Evolutionary conservation across 768 basidiomycete genomes (phyloP), one percentile per base, ranked within the genome.

Genomic region (Boletus rubroflammeus): DNA sequence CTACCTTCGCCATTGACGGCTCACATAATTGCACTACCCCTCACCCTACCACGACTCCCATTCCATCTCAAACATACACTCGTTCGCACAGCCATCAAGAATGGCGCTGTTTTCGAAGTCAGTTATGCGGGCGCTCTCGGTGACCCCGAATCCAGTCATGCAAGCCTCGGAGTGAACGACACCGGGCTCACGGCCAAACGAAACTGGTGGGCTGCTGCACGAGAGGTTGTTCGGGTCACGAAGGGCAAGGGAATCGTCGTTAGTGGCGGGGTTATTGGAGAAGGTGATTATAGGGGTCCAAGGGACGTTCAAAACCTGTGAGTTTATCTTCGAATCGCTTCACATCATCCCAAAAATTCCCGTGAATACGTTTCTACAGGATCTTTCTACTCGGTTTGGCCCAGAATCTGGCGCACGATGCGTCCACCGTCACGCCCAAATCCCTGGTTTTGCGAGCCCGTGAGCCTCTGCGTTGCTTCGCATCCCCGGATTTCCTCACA

Each of bases 61-160:
- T 94, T 87, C 66, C 79, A 87, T 59, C 77, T 94, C 63, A 92
- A 89, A 63, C 90, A 92, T 63, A 93, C 92, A 0, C 76, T 92
- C 44, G 80, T 93, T 31, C 82, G 89, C 41, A 86, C 87, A 0
- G 90, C 93, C 1, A 76, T 90, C 25, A 86, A 85, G 60, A 90
- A 90, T 57, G 92, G 92, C 9, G 86, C 85, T 0, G 85, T 85
- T 0, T 93, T 95, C 62, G 92, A 93, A 69, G 80, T 94, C 43
- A 78, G 77, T 58, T 93, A 93, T 56, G 83, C 82, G 0, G 87
- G 88, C 14, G 86, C 88, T 0, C 69, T 93, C 0, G 84, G 81
- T 1, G 83, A 84, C 45, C 76, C 78, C 19, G 82, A 84, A 43
- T 54, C 76, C 0, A 60, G 73, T 19, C 67, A 81, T 11, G 60